Evolutionary conservation across 2,329 filamentous ascomycete species (phyloP).

Genomic region (Aureobasidium sp.): DNA sequence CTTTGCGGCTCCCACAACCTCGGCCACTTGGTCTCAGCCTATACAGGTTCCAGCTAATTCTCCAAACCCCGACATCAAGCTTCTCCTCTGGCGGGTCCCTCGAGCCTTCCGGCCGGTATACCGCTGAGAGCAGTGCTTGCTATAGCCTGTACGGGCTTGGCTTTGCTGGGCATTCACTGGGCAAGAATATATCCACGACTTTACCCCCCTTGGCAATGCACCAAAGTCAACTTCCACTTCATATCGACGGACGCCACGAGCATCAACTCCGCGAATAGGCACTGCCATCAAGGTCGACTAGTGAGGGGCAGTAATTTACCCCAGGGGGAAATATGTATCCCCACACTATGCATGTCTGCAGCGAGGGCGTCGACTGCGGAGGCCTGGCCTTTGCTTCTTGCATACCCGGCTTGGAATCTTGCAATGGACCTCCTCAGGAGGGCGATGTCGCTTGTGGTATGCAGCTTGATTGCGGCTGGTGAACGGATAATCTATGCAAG

Average conservation of each 20-base stretch:
- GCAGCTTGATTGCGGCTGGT: neutral
- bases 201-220: slow-evolving; percentile 3
- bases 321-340: neutral
- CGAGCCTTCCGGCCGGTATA: neutral
- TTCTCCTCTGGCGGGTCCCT: neutral
- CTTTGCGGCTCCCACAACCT: neutral
- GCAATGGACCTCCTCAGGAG: neutral
- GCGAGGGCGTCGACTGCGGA: too few species aligned
- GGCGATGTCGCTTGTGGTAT: neutral
- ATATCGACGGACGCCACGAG: neutral
- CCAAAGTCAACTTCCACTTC: neutral
- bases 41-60: neutral
- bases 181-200: slow-evolving; percentile 2
- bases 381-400: neutral
- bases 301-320: neutral
- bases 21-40: neutral
- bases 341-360: neutral
- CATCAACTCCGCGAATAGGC: neutral
- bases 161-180: neutral
- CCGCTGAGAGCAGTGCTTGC: neutral
- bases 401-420: neutral
- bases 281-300: neutral
- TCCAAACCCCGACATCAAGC: neutral
- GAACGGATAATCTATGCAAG: neutral
- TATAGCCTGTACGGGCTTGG: slow-evolving; percentile 5